Base-by-base conservation (phyloP, 2,329 filamentous ascomycete genomes). In the Neonectria magnoliae region DNA sequence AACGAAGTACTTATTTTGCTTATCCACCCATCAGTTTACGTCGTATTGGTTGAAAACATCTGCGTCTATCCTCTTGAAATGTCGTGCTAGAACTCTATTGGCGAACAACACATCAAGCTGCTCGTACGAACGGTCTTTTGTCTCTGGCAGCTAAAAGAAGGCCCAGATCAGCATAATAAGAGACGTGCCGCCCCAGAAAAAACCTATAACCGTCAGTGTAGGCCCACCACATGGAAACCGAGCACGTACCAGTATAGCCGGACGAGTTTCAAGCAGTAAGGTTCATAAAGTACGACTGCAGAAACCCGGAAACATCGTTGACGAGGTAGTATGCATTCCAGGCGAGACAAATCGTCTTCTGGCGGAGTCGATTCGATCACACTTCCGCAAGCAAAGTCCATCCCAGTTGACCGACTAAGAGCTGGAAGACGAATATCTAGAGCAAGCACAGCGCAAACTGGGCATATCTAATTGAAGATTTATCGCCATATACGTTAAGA, bases 71-170 rank as follows among this genome's bases (percentile, higher is more conserved):
- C 29, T 48, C 45, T 48, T 59, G 41, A 67, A 67, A 25, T 67
- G 36, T 22, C 71, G 68, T 1, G 71, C 71, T 13, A 66, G 57
- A 0, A 73, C 56, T n/a, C 52, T 52, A 47, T 70, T 71, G 10
- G 71, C 69, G 71, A 88, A 88, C 45, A 88, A 70, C 11, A 83
- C 77, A 57, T 87, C 85, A 1, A 88, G 77, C 74, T 88, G 85
- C 68, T 85, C 83, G 48, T 85, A 83, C 0, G 83, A 84, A 25
- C 83, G 79, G 2, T 80, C 82, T 44, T 82, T 82, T 0, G 84
- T 82, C 73, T 88, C 86, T 4, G 84, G 84, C 6, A 86, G 73
- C 20, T 81, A 83, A 70, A 85, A 80, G 61, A 80, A 83, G 60
- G 85, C 75, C 76, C 75, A 77, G 9, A 72, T 27, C 2, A 76